Evolutionary conservation across 345 rosid genomes (phyloP).

Genomic region (Citrus australasica): DNA sequence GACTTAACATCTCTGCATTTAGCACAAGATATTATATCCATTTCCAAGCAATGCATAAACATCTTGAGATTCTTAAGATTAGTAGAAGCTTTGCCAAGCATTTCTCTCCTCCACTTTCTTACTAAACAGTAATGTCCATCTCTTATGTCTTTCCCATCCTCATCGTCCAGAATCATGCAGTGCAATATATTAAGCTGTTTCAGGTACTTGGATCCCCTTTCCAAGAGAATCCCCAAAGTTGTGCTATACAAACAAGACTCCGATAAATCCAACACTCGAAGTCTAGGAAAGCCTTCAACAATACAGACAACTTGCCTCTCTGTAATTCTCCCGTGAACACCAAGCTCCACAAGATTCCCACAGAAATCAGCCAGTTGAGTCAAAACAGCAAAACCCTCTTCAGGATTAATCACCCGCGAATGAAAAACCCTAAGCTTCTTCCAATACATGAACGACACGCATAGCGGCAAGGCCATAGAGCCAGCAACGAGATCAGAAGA

Average conservation of each 20-base stretch:
- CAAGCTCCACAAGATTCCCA: constrained; percentile 1
- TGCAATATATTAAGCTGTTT: constrained; percentile 13
- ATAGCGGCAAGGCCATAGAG: not conserved
- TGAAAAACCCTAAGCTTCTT: constrained; percentile 2
- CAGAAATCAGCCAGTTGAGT: constrained; percentile 12
- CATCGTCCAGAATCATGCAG: constrained; percentile 11
- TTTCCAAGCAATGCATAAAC: constrained; percentile 6
- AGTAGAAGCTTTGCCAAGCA: constrained; percentile 1
- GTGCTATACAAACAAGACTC: not conserved
- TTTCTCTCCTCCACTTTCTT: not conserved
- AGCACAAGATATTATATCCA: not conserved
- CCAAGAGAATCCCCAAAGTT: constrained; percentile 5
- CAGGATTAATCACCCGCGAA: not conserved
- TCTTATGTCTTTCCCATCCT: constrained; percentile 3
- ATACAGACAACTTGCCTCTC: not conserved
- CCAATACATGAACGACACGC: constrained; percentile 7
- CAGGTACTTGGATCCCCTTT: not conserved
- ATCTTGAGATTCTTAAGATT: not conserved
- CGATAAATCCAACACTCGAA: constrained; percentile 7
- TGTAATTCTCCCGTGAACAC: constrained; percentile 9
- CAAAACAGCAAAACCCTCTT: not conserved
- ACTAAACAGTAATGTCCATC: not conserved
- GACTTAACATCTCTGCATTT: not conserved
- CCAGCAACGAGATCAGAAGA: not conserved
- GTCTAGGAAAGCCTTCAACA: constrained; percentile 3